Evolutionary conservation across 2,329 filamentous ascomycete genomes (phyloP).

Genomic region (Fusarium phyllophilum): DNA sequence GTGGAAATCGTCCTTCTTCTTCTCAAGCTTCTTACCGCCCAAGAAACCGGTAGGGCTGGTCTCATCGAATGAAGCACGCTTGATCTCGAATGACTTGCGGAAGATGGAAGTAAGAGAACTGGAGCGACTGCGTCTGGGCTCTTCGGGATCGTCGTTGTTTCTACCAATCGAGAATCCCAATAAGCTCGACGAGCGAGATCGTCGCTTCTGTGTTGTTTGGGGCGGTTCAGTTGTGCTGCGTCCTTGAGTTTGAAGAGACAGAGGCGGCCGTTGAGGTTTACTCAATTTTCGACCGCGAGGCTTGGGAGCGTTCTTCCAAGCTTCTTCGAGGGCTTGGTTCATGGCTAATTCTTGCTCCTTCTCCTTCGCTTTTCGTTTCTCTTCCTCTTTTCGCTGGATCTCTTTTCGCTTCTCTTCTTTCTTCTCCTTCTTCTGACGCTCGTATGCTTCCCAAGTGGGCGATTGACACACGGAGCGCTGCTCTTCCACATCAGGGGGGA

Average conservation of each 20-base stretch:
- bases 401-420: conserved; percentile 59
- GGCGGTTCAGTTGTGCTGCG: conserved; percentile 34
- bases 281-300: conserved; percentile 45
- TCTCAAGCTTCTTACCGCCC: conserved; percentile 54
- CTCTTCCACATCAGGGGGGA: conserved; percentile 46
- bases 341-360: conserved; percentile 29
- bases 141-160: conserved; percentile 36
- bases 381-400: conserved; percentile 48
- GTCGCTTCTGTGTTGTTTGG: conserved; percentile 31
- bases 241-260: conserved; percentile 14
- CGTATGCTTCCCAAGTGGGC: conserved; percentile 69
- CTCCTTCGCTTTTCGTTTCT: conserved; percentile 36
- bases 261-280: conserved; percentile 46
- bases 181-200: conserved; percentile 43
- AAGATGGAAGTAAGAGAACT: conserved; percentile 52
- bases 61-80: conserved; percentile 48
- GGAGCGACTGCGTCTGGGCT: conserved; percentile 47
- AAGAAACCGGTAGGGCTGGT: conserved; percentile 51
- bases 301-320: conserved; percentile 37
- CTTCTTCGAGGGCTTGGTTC: conserved; percentile 38
- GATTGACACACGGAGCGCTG: conserved; percentile 65
- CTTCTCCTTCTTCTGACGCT: conserved; percentile 64
- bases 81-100: conserved; percentile 49
- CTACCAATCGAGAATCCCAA: conserved; percentile 40
- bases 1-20: conserved; percentile 50